Base-by-base conservation (phyloP, 192 early-diverging fungal genomes). In the Cladochytrium replicatum region DNA sequence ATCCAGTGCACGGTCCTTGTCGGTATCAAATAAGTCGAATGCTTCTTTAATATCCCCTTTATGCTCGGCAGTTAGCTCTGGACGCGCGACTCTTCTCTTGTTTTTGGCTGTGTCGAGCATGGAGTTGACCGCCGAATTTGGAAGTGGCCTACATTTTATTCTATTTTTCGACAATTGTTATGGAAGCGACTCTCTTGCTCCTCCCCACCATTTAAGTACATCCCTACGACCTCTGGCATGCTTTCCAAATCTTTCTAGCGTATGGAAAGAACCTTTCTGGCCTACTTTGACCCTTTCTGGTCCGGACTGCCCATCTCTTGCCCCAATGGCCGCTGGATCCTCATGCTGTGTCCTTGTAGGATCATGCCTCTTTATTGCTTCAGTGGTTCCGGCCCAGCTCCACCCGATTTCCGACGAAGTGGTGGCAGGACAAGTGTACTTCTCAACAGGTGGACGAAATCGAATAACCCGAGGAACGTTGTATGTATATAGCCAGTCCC, bases 21-120 rank as follows among this genome's bases (percentile, higher is more conserved):
- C 86, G 71, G 93, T 93, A 74, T 96, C 94, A 60, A 97, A 97
- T 26, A 94, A 81, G 59, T 88, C 87, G 80, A 96, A 97, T 11
- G 93, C 93, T 66, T 97, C 93, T 52, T 81, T 80, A 48, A 96
- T 90, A 68, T 97, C 92, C 55, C 78, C 85, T 65, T 92, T 72
- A 56, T 84, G 81, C 43, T 89, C 86, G 4, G 85, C 82, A 45
- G 69, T 80, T 6, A 85, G 54, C 39, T 73, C 65, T 32, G 58
- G 61, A 32, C 60, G 63, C 13, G 50, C 44, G 9, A 32, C 57
- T 47, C 50, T 48, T 11, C 58, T 48, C 47, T 64, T 61, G 26
- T 31, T 29, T 50, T 63, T 61, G n/a, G n/a, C n/a, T n/a, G n/a
- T n/a, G n/a, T n/a, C n/a, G n/a, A n/a, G n/a, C n/a, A n/a, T n/a